Conservation (phyloP, 306 rosid species). For the Lithocarpus polystachyus region DNA sequence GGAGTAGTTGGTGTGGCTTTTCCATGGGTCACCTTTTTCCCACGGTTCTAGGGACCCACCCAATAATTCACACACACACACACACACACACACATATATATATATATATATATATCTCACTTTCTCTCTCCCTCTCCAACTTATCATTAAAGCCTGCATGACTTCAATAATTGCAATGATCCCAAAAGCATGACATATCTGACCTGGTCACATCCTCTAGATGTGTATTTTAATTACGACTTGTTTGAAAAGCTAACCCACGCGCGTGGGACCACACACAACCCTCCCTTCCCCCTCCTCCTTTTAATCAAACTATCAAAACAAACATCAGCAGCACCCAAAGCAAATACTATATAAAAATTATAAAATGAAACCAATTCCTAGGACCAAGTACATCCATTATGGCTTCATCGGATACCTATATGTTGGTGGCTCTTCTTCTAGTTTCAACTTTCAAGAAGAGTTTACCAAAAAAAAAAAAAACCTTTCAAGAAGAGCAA, state of each 20-base stretch:
- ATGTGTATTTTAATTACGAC: slow-evolving; percentile 36
- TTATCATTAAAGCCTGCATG: slow-evolving; percentile 92
- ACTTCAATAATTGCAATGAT: slow-evolving; percentile 94
- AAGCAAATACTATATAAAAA: neutral
- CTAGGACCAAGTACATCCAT: neutral
- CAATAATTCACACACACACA: slow-evolving; percentile 41
- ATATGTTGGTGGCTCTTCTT: neutral
- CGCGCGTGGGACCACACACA: slow-evolving; percentile 55
- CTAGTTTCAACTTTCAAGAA: slow-evolving; percentile 7
- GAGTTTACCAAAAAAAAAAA: too few relatives aligned
- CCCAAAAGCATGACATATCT: slow-evolving; percentile 85
- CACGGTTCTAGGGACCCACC: slow-evolving; percentile 28
- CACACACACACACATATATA: too few relatives aligned
- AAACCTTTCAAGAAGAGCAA: too few relatives aligned
- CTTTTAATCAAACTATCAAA: neutral
- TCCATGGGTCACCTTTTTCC: neutral
- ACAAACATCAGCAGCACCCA: neutral
- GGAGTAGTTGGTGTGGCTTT: neutral
- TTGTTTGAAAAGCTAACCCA: slow-evolving; percentile 44
- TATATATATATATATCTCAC: neutral
- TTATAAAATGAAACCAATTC: neutral
- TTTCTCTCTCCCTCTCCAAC: slow-evolving; percentile 18
- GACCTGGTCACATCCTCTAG: slow-evolving; percentile 50
- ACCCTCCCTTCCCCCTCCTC: neutral
- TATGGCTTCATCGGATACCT: slow-evolving; percentile 1